Base-by-base conservation (phyloP, 2,329 filamentous ascomycete species). In the Colletotrichum nymphaeae region DNA sequence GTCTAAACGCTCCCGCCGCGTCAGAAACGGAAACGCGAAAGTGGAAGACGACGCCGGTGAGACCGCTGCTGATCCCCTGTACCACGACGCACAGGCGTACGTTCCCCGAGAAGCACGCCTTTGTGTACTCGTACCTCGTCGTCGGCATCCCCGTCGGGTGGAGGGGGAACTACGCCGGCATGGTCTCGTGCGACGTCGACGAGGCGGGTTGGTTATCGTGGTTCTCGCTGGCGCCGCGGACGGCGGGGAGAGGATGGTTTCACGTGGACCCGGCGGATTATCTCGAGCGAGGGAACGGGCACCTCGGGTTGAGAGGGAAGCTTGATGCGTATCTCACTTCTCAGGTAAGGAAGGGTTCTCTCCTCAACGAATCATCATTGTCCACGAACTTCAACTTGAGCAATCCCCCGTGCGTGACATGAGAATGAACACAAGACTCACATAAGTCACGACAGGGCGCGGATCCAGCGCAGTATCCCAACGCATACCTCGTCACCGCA, bases 401-500 rank as follows among this genome's bases (percentile, higher is more conserved):
- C 24, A 24, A 24, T 24, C 24, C 24, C 24, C 24, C 24, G 24
- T 24, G 24, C 24, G 24, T 24, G 24, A 24, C 24, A 24, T 24
- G 42, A 19, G 9, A 42, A 52, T 3, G 26, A 19, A 37, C 6
- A 2, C 42, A 28, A 76, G 67, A 19, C 73, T 77, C 77, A 77
- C 35, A 52, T 12, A 14, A 55, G 16, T 42, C 37, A 42, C 26
- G 2, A 49, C 75, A 95, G 89, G 86, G 86, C 14, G 84, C 90
- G n/a, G 84, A 91, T 71, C 88, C 89, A 63, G 78, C 85, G 2
- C 83, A 86, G 58, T 95, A 93, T 82, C 89, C 91, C 12, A 86
- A 91, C 77, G 92, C 91, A 0, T 95, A 94, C 76, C 84, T 95
- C 4, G 85, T 94, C 26, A 95, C 93, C 2, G 92, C 92, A 4